Evolutionary conservation across 2,329 filamentous ascomycete genomes (phyloP).

Genomic region (Ophiocordyceps camponoti-saundersi): DNA sequence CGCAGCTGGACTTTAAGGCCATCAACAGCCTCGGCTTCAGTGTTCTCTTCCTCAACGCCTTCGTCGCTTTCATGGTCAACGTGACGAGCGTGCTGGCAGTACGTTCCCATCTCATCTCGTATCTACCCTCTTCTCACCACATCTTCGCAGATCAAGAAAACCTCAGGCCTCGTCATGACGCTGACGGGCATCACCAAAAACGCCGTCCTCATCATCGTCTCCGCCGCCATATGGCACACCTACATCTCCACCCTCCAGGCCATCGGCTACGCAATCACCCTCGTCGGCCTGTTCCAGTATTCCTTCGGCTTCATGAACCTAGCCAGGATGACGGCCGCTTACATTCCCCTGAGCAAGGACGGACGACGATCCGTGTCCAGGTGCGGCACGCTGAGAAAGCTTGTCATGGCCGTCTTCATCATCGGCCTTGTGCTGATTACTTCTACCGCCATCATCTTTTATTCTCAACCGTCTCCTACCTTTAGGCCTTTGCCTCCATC

Average conservation of each 20-base stretch:
- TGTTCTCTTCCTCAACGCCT: slow-evolving; percentile 55
- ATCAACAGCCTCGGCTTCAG: slow-evolving; percentile 46
- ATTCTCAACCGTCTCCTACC: too few relatives aligned
- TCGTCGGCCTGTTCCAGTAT: slow-evolving; percentile 32
- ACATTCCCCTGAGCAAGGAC: slow-evolving; percentile 8
- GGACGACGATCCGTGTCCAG: slow-evolving; percentile 4
- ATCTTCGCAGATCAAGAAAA: slow-evolving; percentile 58
- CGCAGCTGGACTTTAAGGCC: slow-evolving; percentile 46
- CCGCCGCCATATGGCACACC: slow-evolving; percentile 64
- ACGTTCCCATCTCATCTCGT: slow-evolving; percentile 17
- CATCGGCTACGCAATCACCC: slow-evolving; percentile 60
- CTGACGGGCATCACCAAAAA: slow-evolving; percentile 78
- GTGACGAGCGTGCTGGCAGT: slow-evolving; percentile 76
- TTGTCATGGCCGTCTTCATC: slow-evolving; percentile 3
- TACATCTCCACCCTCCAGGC: slow-evolving; percentile 54
- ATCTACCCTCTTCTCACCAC: not conserved
- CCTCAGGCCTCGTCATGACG: slow-evolving; percentile 70
- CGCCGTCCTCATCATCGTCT: slow-evolving; percentile 62
- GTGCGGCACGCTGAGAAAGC: not conserved
- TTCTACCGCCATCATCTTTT: slow-evolving; percentile 1
- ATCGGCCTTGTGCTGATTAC: slow-evolving; percentile 4
- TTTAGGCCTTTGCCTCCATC: too few relatives aligned
- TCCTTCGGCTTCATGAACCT: slow-evolving; percentile 22
- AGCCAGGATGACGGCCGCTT: slow-evolving; percentile 7
- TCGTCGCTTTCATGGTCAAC: slow-evolving; percentile 65